Evolutionary conservation across 306 rosid genomes (phyloP).

Genomic region (Rosa multiflora): DNA sequence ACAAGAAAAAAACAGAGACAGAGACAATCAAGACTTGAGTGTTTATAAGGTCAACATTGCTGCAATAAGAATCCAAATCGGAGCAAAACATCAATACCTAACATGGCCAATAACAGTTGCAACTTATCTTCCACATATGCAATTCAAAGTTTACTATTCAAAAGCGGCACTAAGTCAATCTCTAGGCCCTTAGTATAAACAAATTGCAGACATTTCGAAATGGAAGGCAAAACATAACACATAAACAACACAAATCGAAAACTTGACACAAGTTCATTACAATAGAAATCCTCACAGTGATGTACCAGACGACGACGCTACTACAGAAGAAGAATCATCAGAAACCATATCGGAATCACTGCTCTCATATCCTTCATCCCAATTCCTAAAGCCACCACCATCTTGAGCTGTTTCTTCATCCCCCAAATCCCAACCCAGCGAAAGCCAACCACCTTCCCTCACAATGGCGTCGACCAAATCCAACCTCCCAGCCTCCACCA

Average conservation of each 20-base stretch:
- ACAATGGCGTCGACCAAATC: conserved; percentile 76
- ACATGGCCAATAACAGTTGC: not conserved
- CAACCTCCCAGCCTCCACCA: conserved; percentile 70
- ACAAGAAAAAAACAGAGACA: not conserved
- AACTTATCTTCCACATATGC: not conserved
- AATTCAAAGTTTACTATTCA: not conserved
- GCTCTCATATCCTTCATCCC: conserved; percentile 5
- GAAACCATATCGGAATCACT: conserved; percentile 1
- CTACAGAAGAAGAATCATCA: conserved; percentile 24
- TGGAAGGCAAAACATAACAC: not conserved
- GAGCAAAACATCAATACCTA: not conserved
- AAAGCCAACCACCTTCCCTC: conserved; percentile 81
- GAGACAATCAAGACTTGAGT: not conserved
- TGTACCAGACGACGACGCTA: conserved; percentile 37
- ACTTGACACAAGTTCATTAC: conserved; percentile 8
- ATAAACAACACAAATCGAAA: not conserved
- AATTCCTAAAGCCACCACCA: not conserved
- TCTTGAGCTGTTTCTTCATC: conserved; percentile 20
- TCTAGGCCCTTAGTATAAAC: not conserved
- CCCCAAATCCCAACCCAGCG: conserved; percentile 76
- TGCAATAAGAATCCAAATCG: not conserved
- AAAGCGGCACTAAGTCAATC: not conserved
- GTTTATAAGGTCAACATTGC: not conserved
- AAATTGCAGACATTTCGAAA: conserved; percentile 7
- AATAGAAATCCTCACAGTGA: conserved; percentile 64